Base-by-base conservation (phyloP, 805 yeast species). In the Priceomyces castillae region DNA sequence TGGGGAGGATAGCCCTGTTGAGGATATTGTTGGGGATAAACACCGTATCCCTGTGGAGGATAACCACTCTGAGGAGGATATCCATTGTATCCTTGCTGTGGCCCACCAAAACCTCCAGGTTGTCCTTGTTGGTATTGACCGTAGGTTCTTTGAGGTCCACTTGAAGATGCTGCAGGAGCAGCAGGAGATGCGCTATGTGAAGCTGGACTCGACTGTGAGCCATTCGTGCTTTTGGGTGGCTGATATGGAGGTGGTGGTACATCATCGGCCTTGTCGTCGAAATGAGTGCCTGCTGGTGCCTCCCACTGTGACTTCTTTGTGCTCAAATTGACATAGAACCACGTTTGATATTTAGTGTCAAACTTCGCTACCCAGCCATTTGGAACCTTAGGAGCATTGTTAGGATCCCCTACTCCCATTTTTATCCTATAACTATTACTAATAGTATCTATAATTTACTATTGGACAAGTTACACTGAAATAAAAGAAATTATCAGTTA, bases 221-320 rank as follows among this genome's bases (percentile, higher is more conserved):
- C 7, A 7, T 7, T 7, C 7, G n/a, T 6, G 10, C 25, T 19
- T 12, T 22, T 11, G 9, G 23, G 11, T 38, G 58, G 60, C 47
- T 48, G 64, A 56, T 58, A 62, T n/a, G 73, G 64, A 2, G 79
- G 78, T 7, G 83, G 82, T 2, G 72, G 70, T 2, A 56, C 62
- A 7, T 53, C 64, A 3, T 46, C 54, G 2, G 40, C 46, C 2
- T 40, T 44, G 16, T 17, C 36, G 15, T 28, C 39, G 58, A 77
- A 76, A 1, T 52, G 59, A 0, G 87, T 78, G 1, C 62, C 61
- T 26, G 30, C 46, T 12, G 97, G 97, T 11, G 82, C 80, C 41
- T 87, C 96, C 98, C 98, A 92, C 62, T 90, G 97, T 0, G 96
- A 87, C 51, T 79, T 70, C 46, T 86, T 84, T 11, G 87, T 78